A percentile compares a stretch with the other conserved stretches of the same genome.
phyloP scores from a whole-genome alignment of 2,329 filamentous ascomycete species.

The Diaporthe citrichinensis region DNA sequence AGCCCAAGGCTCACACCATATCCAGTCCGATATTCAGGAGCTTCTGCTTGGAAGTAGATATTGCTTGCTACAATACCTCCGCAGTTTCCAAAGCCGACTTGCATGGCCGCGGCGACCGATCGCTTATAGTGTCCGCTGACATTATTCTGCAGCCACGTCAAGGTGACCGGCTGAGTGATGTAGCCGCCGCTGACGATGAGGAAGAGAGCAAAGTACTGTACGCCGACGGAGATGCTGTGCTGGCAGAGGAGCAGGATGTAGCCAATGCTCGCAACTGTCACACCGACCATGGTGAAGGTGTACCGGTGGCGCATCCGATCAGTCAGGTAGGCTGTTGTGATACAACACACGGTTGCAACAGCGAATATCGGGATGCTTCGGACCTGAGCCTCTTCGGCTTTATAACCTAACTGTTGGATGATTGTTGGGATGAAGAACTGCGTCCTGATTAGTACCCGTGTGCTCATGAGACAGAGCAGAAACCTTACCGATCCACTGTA shows the following conservation, averaged over 20 bases:
- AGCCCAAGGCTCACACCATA: conserved; percentile 63
- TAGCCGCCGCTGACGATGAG: conserved; percentile 68
- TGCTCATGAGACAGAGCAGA: conserved; percentile 27
- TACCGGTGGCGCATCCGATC: conserved; percentile 67
- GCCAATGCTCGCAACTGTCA: conserved; percentile 64
- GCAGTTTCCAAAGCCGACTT: conserved; percentile 65
- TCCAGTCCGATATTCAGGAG: conserved; percentile 63
- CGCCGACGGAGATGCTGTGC: conserved; percentile 59
- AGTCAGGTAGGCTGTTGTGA: conserved; percentile 58
- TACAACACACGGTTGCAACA: conserved; percentile 50
- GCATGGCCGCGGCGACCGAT: conserved; percentile 65
- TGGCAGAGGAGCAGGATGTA: conserved; percentile 69
- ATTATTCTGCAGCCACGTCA: conserved; percentile 71
- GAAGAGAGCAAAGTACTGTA: conserved; percentile 69
- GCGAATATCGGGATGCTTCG: conserved; percentile 55
- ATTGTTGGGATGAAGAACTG: conserved; percentile 57
- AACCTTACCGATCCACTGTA: conserved; percentile 52
- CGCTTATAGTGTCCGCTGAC: conserved; percentile 71
- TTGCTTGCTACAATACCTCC: conserved; percentile 66
- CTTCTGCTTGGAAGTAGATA: conserved; percentile 63
- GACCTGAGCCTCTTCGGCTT: conserved; percentile 52
- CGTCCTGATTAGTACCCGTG: conserved; percentile 42
- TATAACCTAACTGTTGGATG: conserved; percentile 54
- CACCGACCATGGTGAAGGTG: conserved; percentile 66
- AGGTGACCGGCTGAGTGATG: conserved; percentile 66